Conservation (phyloP, 345 rosid genomes). For the Eucalyptus cloeziana region DNA sequence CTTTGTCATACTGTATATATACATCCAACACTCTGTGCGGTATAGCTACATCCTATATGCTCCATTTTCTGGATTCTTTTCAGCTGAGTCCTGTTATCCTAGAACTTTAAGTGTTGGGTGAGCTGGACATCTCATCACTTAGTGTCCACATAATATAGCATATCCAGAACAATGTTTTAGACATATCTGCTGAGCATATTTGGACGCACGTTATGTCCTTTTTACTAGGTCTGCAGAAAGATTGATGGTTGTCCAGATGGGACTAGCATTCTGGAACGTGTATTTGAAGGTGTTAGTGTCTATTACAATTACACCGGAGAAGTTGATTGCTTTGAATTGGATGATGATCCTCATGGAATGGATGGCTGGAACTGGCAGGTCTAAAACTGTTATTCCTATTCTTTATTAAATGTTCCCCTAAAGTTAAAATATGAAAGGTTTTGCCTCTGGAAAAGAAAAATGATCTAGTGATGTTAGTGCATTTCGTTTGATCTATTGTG, state of each 20-base stretch:
- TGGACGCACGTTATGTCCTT: background rate
- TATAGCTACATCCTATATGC: background rate
- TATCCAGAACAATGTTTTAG: background rate
- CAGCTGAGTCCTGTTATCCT: background rate
- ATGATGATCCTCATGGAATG: constrained; percentile 94
- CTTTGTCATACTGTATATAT: background rate
- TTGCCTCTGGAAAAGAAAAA: background rate
- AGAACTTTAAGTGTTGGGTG: background rate
- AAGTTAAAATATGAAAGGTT: background rate
- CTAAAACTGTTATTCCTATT: background rate
- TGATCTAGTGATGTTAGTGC: background rate
- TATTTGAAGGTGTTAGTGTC: constrained; percentile 58
- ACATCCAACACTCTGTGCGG: background rate
- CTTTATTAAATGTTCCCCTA: background rate
- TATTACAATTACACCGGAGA: constrained; percentile 80
- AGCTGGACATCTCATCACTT: background rate
- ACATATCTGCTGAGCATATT: background rate
- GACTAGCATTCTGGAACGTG: constrained; percentile 49
- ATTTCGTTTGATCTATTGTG: background rate
- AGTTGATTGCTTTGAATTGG: constrained; percentile 67
- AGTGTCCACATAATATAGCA: background rate
- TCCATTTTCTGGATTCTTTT: background rate
- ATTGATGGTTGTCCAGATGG: constrained; percentile 50
- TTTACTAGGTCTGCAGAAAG: constrained; percentile 56
- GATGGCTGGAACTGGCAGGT: constrained; percentile 98